These are phyloP conservation scores for Ogataea chonburiensis DNA, from an alignment of 805 yeast species.

Conservation along the genomic window DNA sequence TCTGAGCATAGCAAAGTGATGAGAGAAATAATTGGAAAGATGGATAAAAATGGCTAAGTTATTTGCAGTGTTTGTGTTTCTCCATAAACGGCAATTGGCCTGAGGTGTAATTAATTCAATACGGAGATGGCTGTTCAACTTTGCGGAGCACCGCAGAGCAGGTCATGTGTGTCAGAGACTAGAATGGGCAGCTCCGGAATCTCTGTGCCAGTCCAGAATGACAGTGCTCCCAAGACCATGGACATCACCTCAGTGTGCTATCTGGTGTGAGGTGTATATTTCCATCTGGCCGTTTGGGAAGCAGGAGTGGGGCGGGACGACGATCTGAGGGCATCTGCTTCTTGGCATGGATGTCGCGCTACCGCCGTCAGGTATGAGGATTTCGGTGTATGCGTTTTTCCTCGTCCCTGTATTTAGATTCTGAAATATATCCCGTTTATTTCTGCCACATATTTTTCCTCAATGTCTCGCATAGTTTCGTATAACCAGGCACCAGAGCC, in stretches of 20 bases:
- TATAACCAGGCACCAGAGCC: not conserved
- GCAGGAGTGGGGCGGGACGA: not conserved
- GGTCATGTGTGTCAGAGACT: too few species aligned
- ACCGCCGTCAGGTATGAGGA: too few species aligned
- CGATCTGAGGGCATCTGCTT: not conserved
- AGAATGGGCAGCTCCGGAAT: too few species aligned
- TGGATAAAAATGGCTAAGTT: conserved; percentile 3
- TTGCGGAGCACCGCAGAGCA: not conserved
- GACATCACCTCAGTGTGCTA: too few species aligned
- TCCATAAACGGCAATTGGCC: conserved; percentile 8
- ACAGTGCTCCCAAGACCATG: too few species aligned
- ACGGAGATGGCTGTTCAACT: not conserved
- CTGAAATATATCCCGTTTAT: too few species aligned
- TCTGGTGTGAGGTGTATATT: too few species aligned
- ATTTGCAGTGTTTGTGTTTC: conserved; percentile 9
- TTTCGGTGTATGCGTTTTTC: too few species aligned
- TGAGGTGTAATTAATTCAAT: conserved; percentile 1
- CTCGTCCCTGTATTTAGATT: too few species aligned
- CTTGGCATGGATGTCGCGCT: too few species aligned
- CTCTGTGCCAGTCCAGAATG: not conserved
- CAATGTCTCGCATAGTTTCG: conserved; percentile 3
- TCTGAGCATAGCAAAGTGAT: conserved; percentile 30
- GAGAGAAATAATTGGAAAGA: conserved; percentile 1
- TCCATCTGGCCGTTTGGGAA: not conserved
- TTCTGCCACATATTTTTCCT: conserved; percentile 3